A percentile compares a stretch with the other conserved stretches of the same genome.
Conservation (phyloP, 371 early-diverging fungal genomes). For the Saksenaea oblongispora region DNA sequence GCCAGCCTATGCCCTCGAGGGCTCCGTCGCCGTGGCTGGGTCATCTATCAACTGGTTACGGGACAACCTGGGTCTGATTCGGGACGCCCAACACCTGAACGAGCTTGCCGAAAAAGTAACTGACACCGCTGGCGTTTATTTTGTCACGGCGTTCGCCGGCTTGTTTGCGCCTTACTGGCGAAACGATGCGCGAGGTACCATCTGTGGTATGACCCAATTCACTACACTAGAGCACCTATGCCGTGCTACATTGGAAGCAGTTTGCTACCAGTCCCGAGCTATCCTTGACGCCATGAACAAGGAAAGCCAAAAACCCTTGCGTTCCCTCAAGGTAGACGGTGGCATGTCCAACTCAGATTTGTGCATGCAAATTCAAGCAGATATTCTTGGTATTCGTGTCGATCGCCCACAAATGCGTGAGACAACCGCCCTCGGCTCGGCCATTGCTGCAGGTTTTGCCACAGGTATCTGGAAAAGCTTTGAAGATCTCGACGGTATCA, state of each 20-base stretch:
- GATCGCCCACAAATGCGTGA: slow-evolving; percentile 91
- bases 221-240: slow-evolving; percentile 84
- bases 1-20: slow-evolving; percentile 89
- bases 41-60: slow-evolving; percentile 92
- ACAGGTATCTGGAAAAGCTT: slow-evolving; percentile 73
- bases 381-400: slow-evolving; percentile 84
- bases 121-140: slow-evolving; percentile 92
- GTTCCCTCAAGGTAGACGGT: slow-evolving; percentile 89
- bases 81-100: slow-evolving; percentile 69
- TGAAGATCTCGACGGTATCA: slow-evolving; percentile 32
- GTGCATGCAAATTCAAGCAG: slow-evolving; percentile 93
- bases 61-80: slow-evolving; percentile 83
- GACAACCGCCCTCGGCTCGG: slow-evolving; percentile 94
- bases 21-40: slow-evolving; percentile 93
- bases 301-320: slow-evolving; percentile 66
- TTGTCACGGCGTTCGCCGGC: slow-evolving; percentile 94
- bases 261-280: slow-evolving; percentile 89
- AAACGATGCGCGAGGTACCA: slow-evolving; percentile 87
- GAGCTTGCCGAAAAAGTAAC: slow-evolving; percentile 49
- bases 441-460: slow-evolving; percentile 90
- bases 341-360: slow-evolving; percentile 90
- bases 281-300: slow-evolving; percentile 91
- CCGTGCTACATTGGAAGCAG: slow-evolving; percentile 90
- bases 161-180: slow-evolving; percentile 97
- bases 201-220: slow-evolving; percentile 89